Percentiles rank a stretch among this genome's conserved stretches.
phyloP scores from a whole-genome alignment of 1,284 basidiomycete genomes.

The Entoloma clypeatum region DNA sequence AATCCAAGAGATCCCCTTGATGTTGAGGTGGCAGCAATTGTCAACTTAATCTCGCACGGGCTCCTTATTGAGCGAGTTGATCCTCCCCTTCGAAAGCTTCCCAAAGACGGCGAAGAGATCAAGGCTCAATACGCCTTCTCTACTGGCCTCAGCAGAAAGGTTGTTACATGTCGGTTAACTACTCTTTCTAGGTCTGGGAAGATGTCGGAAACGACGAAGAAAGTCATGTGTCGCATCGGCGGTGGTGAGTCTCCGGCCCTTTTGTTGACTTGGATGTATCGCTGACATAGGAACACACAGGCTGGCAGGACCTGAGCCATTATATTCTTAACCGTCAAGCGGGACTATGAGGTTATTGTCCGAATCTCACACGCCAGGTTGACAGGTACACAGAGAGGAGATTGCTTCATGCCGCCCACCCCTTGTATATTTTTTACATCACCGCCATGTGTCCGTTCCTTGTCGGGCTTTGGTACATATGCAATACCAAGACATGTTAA shows the following conservation, averaged over 20 bases:
- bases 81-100: slow-evolving; percentile 60
- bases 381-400: neutral
- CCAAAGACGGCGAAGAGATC: slow-evolving; percentile 74
- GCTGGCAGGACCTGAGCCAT: slow-evolving; percentile 83
- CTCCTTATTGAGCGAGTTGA: slow-evolving; percentile 78
- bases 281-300: slow-evolving; percentile 34
- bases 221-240: slow-evolving; percentile 83
- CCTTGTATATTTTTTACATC: slow-evolving; percentile 18
- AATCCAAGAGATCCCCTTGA: slow-evolving; percentile 81
- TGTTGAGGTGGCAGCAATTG: slow-evolving; percentile 69
- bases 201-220: slow-evolving; percentile 57
- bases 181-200: slow-evolving; percentile 63
- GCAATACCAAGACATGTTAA: slow-evolving; percentile 10
- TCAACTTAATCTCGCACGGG: slow-evolving; percentile 73
- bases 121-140: slow-evolving; percentile 81
- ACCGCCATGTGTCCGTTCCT: slow-evolving; percentile 22
- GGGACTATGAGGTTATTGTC: slow-evolving; percentile 36
- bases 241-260: slow-evolving; percentile 53
- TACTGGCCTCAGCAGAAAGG: slow-evolving; percentile 64
- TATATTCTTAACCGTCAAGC: slow-evolving; percentile 74
- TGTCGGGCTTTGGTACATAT: slow-evolving; percentile 23
- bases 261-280: slow-evolving; percentile 5
- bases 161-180: slow-evolving; percentile 77
- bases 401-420: slow-evolving; percentile 4
- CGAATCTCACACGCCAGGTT: neutral